phyloP scores from a whole-genome alignment of 1,284 basidiomycete genomes.

The Cutaneotrichosporon spelunceum region DNA sequence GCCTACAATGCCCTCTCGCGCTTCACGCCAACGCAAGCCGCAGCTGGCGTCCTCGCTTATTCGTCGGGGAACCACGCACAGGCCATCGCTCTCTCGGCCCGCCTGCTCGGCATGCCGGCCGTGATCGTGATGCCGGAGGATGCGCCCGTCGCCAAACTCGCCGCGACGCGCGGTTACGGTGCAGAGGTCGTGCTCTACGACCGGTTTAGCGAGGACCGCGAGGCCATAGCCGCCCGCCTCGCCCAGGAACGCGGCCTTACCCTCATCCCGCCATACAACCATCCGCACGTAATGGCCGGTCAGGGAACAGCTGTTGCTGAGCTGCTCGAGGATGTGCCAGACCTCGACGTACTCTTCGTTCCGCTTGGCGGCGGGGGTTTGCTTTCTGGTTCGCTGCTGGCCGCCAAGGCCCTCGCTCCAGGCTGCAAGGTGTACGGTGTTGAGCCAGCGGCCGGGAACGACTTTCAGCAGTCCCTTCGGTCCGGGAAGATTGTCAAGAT shows the following conservation, averaged over 20 bases:
- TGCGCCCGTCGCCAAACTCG: conserved; percentile 92
- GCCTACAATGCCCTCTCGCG: conserved; percentile 99
- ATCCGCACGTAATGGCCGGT: conserved; percentile 93
- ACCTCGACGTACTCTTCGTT: conserved; percentile 86
- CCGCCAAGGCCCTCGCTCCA: conserved; percentile 91
- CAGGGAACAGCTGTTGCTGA: conserved; percentile 95
- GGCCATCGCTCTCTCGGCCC: conserved; percentile 90
- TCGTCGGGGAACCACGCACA: conserved; percentile 98
- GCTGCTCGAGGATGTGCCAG: conserved; percentile 77
- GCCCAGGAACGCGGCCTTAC: conserved; percentile 72
- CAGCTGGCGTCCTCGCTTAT: conserved; percentile 96
- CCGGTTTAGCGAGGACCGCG: conserved; percentile 91
- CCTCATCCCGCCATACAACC: conserved; percentile 95
- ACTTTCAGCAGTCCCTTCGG: conserved; percentile 74
- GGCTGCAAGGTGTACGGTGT: conserved; percentile 82
- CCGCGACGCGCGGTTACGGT: conserved; percentile 85
- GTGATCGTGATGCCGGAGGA: conserved; percentile 97
- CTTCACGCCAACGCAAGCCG: conserved; percentile 78
- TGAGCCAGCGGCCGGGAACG: conserved; percentile 91
- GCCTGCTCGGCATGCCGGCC: conserved; percentile 81
- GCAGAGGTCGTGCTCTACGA: conserved; percentile 93
- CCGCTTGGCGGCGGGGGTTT: conserved; percentile 91
- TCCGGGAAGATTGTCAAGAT: conserved; percentile 76
- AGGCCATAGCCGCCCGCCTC: conserved; percentile 83
- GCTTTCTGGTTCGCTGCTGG: conserved; percentile 81